Percentiles rank a stretch among this genome's conserved stretches.
Conservation (phyloP, 1,284 basidiomycete genomes). For the Cryptococcus sp. region DNA sequence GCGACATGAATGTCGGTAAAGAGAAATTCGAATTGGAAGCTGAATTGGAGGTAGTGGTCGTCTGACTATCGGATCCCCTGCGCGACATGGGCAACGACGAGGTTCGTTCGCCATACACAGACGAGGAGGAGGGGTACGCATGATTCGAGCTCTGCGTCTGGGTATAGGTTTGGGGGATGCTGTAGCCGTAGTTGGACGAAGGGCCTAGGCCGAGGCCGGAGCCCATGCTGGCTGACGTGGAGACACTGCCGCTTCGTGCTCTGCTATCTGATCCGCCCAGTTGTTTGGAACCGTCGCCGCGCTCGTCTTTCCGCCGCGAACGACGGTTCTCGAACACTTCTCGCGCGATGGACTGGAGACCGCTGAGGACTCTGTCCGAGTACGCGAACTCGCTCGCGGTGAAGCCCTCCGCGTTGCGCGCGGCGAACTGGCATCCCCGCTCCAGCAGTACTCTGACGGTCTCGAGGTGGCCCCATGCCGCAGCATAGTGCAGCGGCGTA, state of each 20-base stretch:
- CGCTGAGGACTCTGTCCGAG: slow-evolving; percentile 56
- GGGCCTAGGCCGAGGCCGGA: slow-evolving; percentile 3
- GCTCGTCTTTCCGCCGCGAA: slow-evolving; percentile 7
- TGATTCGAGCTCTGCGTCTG: neutral
- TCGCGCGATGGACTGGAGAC: slow-evolving; percentile 34
- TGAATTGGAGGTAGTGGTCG: neutral
- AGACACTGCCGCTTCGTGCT: slow-evolving; percentile 13
- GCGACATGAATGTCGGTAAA: neutral
- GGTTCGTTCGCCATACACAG: slow-evolving; percentile 6
- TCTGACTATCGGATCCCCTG: slow-evolving; percentile 2
- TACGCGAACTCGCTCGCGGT: slow-evolving; percentile 90
- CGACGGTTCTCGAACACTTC: slow-evolving; percentile 33
- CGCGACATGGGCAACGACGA: slow-evolving; percentile 20
- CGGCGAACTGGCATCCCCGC: slow-evolving; percentile 75
- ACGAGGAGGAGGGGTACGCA: neutral
- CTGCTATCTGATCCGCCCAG: neutral
- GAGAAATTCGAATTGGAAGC: neutral
- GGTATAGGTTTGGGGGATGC: neutral
- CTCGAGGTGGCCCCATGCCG: slow-evolving; percentile 56
- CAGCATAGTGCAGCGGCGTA: slow-evolving; percentile 78
- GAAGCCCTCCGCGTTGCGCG: slow-evolving; percentile 86
- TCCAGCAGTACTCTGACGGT: slow-evolving; percentile 85
- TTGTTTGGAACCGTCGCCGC: neutral
- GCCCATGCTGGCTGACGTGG: slow-evolving; percentile 15
- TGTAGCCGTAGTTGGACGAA: neutral